These are phyloP conservation scores for Fonsecaea pedrosoi DNA, from an alignment of 2,329 filamentous ascomycete genomes.

Conservation along the genomic window DNA sequence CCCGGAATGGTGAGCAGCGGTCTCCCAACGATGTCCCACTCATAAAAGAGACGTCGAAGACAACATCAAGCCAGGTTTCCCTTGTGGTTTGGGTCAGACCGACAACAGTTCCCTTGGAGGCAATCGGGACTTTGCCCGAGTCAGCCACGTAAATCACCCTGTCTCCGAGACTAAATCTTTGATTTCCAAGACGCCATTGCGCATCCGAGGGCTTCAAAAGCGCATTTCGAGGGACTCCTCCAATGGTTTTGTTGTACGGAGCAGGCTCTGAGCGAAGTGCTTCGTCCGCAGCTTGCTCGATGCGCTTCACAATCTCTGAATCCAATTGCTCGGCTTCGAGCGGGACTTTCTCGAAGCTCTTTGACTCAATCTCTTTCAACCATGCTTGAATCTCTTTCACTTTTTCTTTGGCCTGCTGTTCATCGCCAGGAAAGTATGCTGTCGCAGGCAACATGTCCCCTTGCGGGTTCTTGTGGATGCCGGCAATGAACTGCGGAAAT, in stretches of 20 bases:
- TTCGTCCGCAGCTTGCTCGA: slow-evolving; percentile 77
- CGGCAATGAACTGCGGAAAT: slow-evolving; percentile 94
- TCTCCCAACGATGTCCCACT: slow-evolving; percentile 91
- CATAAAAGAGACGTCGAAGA: slow-evolving; percentile 97
- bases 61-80: slow-evolving; percentile 81
- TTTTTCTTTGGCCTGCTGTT: slow-evolving; percentile 70
- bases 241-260: slow-evolving; percentile 71
- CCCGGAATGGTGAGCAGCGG: slow-evolving; percentile 89
- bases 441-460: slow-evolving; percentile 83
- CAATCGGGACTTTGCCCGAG: slow-evolving; percentile 93
- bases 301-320: slow-evolving; percentile 80
- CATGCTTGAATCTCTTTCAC: slow-evolving; percentile 94
- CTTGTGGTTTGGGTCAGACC: slow-evolving; percentile 89
- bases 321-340: slow-evolving; percentile 96
- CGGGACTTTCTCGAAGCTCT: slow-evolving; percentile 93
- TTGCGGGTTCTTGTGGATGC: slow-evolving; percentile 82
- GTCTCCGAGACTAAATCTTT: slow-evolving; percentile 83
- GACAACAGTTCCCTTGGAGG: slow-evolving; percentile 88
- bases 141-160: slow-evolving; percentile 91
- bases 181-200: slow-evolving; percentile 87
- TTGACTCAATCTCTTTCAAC: slow-evolving; percentile 90
- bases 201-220: slow-evolving; percentile 93
- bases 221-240: slow-evolving; percentile 82
- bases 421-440: slow-evolving; percentile 76
- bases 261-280: slow-evolving; percentile 60